Evolutionary conservation across 768 basidiomycete species (phyloP), one percentile per base, ranked within the genome.

Genomic region (Lactarius tabidus): DNA sequence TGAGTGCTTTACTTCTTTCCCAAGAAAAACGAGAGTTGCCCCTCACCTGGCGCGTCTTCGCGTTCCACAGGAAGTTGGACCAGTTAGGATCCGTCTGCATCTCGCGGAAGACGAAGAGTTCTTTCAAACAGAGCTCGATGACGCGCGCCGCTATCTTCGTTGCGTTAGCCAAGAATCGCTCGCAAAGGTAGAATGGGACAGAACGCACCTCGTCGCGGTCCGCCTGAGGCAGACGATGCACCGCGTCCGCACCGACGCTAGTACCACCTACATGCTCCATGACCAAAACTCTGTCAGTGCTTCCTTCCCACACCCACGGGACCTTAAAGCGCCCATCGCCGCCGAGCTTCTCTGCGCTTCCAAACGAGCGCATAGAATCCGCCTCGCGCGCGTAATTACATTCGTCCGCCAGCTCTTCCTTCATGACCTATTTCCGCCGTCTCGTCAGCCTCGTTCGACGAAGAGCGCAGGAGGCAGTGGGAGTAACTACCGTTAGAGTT

Each of bases 11-110:
- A n/a, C n/a, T 41, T 33, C 2, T 15, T 15, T 14, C 15, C 29
- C 23, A 45, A 35, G 26, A n/a, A 15, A n/a, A 17, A 43, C 55
- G 2, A 12, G 36, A 36, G 12, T 26, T 7, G 39, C 23, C 6
- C 68, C 73, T 29, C 23, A 88, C 90, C 81, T 87, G 84, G 51
- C 82, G 80, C 1, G 85, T 86, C 3, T 77, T 65, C 0, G 80
- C 70, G 74, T 95, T 90, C 87, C 91, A 98, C 28, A 99, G 79
- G 78, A 99, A 98, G 75, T 98, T 98, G 10, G 93, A 91, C 91
- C 93, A 98, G 71, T 99, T 98, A 3, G 97, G 97, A 73, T 99
- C 96, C 0, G 96, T 99, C 75, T 98, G 97, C 97, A 99, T 98
- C 51, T 89, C 75, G 35, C 91, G 80, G 78, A 97, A 96, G 65